Evolutionary conservation across 129 eudicot genomes (phyloP).

Genomic region (Tagetes erecta): DNA sequence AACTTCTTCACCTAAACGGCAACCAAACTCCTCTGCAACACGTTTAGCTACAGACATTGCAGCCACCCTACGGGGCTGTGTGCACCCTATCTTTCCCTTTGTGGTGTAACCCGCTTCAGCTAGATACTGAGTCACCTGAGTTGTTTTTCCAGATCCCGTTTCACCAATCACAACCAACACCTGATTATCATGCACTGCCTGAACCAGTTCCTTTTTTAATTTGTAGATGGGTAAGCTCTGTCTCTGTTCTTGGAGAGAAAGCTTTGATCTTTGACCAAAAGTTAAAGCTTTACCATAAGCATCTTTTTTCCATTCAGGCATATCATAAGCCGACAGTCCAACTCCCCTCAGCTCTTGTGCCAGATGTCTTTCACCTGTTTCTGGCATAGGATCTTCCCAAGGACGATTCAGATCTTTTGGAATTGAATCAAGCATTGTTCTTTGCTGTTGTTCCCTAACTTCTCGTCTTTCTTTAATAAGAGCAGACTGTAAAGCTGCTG

Average conservation of each 20-base stretch:
- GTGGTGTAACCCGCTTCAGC: constrained; percentile 96
- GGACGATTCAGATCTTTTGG: constrained; percentile 92
- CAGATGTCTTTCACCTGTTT: constrained; percentile 80
- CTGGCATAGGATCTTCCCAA: constrained; percentile 98
- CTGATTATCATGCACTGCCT: constrained; percentile 83
- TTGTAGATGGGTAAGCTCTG: constrained; percentile 83
- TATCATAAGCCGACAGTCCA: constrained; percentile 77
- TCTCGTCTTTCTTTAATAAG: constrained; percentile 89
- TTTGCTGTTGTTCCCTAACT: constrained; percentile 79
- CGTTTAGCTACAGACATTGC: constrained; percentile 91
- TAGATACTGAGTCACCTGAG: constrained; percentile 80
- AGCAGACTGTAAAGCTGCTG: constrained; percentile 93
- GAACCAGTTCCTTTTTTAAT: constrained; percentile 68
- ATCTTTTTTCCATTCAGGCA: constrained; percentile 92
- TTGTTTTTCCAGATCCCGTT: constrained; percentile 88
- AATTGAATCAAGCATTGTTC: constrained; percentile 86
- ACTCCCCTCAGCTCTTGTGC: constrained; percentile 93
- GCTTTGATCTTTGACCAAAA: constrained; percentile 83
- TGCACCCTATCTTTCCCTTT: constrained; percentile 78
- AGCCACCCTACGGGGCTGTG: constrained; percentile 94
- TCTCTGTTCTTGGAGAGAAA: constrained; percentile 82
- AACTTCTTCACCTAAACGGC: constrained; percentile 89
- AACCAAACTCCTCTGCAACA: constrained; percentile 92
- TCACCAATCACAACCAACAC: constrained; percentile 86
- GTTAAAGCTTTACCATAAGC: constrained; percentile 74